Percentiles rank a stretch among this genome's conserved stretches.
phyloP scores from a whole-genome alignment of 2,329 filamentous ascomycete species.

The Periconia macrospinosa region DNA sequence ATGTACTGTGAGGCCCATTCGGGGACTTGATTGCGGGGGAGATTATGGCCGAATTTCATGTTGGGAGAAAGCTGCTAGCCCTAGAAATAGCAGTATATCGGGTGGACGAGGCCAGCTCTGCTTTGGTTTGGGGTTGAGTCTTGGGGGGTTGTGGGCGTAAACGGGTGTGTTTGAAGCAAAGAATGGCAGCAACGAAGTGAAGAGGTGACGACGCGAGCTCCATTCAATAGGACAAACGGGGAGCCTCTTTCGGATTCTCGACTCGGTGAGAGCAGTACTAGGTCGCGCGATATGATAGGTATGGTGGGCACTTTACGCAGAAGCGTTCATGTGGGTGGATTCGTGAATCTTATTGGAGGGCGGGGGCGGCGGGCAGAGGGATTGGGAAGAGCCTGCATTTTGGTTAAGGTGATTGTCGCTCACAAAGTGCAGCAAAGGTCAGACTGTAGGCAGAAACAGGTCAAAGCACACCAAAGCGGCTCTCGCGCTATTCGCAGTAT shows the following conservation, averaged over 20 bases:
- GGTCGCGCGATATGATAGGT: slow-evolving; percentile 12
- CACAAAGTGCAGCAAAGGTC: slow-evolving; percentile 23
- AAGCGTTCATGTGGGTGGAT: slow-evolving; percentile 19
- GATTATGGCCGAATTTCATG: slow-evolving; percentile 57
- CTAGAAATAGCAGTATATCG: background rate
- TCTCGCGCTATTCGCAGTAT: slow-evolving; percentile 13
- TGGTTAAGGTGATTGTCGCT: slow-evolving; percentile 34
- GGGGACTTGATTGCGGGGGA: slow-evolving; percentile 81
- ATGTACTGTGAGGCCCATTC: slow-evolving; percentile 86
- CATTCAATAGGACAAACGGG: slow-evolving; percentile 14
- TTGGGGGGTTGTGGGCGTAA: slow-evolving; percentile 8
- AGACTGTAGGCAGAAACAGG: slow-evolving; percentile 32
- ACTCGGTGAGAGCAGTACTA: no score
- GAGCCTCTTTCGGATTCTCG: background rate
- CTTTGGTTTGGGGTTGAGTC: background rate
- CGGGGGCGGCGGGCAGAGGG: slow-evolving; percentile 15
- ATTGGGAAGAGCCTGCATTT: slow-evolving; percentile 27
- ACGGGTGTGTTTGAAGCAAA: slow-evolving; percentile 15
- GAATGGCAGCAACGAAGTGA: slow-evolving; percentile 11
- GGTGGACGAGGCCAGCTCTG: background rate
- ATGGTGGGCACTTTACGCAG: slow-evolving; percentile 21
- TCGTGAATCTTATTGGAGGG: slow-evolving; percentile 32
- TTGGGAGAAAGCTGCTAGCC: background rate
- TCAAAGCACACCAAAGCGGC: slow-evolving; percentile 33
- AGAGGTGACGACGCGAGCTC: slow-evolving; percentile 11